Evolutionary conservation across 2,329 filamentous ascomycete genomes (phyloP), one percentile per base, ranked within the genome.

Genomic region (Diaporthe citriasiana): DNA sequence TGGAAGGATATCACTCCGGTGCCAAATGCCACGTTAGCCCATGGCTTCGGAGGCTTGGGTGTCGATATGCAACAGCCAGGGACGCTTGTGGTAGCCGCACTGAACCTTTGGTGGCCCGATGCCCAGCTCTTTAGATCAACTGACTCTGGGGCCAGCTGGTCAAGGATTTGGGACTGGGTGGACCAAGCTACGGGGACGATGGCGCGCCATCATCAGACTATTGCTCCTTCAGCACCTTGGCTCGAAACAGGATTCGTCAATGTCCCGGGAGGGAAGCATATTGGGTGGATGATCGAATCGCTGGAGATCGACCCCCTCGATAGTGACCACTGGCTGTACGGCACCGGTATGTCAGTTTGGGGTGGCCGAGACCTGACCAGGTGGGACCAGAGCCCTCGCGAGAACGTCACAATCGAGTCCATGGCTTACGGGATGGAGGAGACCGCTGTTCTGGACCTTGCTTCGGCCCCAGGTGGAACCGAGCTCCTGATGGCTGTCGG

Each of bases 231-330:
- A 40, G 88, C 88, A 0, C 88, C 88, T 0, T 90, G 88, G 88
- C 59, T 65, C 59, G 59, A 65, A 30, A 35, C 42, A 65, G 59
- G 59, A 25, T 65, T 47, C 27, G 84, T 90, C 68, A 82, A 86
- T 76, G 83, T 79, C 0, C 50, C 56, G 8, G 86, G 88, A 71
- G 83, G 81, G 17, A 88, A 89, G 81, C 82, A 83, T 33, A 79
- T 91, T 3, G 89, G 89, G 1, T 91, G 89, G 89, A 91, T 91
- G 89, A 87, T 91, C 10, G 89, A 91, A 76, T 82, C 85, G 0
- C 79, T 91, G 7, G 87, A 87, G 33, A 91, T 91, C 70, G 83
- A 91, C 77, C 89, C 89, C 0, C 83, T 85, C 35, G 87, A 91
- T 77, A 89, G 88, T 73, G 84, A 90, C 77, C 89, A 90, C 78